Percentiles rank a stretch among this genome's conserved stretches.
Conservation (phyloP, 768 basidiomycete species). For the Lactarius hatsudake region DNA sequence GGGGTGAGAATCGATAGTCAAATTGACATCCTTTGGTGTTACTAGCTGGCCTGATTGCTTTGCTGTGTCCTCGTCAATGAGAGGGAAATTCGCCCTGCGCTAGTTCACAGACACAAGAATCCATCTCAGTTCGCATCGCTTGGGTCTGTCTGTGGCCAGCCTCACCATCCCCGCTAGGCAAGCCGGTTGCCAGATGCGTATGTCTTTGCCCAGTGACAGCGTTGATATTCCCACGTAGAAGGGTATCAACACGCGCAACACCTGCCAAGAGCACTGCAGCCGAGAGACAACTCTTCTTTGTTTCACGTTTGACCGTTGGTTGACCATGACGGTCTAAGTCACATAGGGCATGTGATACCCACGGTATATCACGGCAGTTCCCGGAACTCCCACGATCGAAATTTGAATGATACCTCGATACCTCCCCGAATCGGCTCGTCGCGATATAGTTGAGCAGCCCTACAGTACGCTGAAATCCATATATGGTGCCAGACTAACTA, state of each 20-base stretch:
- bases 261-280: background rate
- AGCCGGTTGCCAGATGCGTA: background rate
- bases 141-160: too few species aligned
- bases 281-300: background rate
- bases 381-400: background rate
- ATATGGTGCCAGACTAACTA: background rate
- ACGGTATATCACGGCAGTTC: background rate
- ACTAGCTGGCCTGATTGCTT: background rate
- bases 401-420: background rate
- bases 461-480: background rate
- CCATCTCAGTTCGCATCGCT: background rate
- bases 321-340: too few species aligned
- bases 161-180: background rate
- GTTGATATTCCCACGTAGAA: background rate
- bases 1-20: background rate
- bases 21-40: background rate
- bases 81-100: background rate
- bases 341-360: background rate
- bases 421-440: background rate
- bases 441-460: background rate
- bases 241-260: background rate
- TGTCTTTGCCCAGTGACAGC: background rate
- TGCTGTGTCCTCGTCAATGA: background rate
- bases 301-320: too few species aligned
- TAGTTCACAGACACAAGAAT: background rate